phyloP scores from a whole-genome alignment of 257 asterid species.

The Ehretia macrophylla region DNA sequence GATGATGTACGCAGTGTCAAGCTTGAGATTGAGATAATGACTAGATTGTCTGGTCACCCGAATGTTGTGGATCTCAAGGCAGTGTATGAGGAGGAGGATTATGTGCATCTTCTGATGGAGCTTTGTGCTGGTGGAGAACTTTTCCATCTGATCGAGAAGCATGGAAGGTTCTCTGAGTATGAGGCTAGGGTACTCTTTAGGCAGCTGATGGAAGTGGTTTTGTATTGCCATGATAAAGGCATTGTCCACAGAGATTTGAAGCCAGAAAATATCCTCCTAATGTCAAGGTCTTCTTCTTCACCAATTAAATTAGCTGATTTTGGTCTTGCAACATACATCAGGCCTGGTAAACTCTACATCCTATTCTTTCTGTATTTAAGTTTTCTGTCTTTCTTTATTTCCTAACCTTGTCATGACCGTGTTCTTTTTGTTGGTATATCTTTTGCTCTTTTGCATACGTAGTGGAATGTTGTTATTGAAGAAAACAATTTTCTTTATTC shows the following conservation, averaged over 20 bases:
- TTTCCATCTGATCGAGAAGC: slow-evolving; percentile 48
- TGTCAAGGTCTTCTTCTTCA: slow-evolving; percentile 36
- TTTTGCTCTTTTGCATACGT: no score
- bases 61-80: slow-evolving; percentile 63
- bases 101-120: slow-evolving; percentile 61
- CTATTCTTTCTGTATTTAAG: neutral
- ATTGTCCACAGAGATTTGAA: slow-evolving; percentile 57
- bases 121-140: slow-evolving; percentile 71
- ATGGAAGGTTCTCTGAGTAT: slow-evolving; percentile 41
- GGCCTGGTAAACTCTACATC: slow-evolving; percentile 29
- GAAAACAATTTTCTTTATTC: no score
- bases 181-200: slow-evolving; percentile 39
- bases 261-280: slow-evolving; percentile 54
- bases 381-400: neutral
- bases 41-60: slow-evolving; percentile 45
- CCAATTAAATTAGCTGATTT: slow-evolving; percentile 59
- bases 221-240: slow-evolving; percentile 50
- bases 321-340: slow-evolving; percentile 55
- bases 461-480: no score
- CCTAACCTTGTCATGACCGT: neutral
- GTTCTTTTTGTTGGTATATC: neutral
- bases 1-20: slow-evolving; percentile 49
- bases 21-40: slow-evolving; percentile 61
- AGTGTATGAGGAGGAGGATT: slow-evolving; percentile 53
- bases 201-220: slow-evolving; percentile 52